These are phyloP conservation scores for Staphylotrichum longicolle DNA, from an alignment of 495 filamentous ascomycete species.

Conservation along the genomic window DNA sequence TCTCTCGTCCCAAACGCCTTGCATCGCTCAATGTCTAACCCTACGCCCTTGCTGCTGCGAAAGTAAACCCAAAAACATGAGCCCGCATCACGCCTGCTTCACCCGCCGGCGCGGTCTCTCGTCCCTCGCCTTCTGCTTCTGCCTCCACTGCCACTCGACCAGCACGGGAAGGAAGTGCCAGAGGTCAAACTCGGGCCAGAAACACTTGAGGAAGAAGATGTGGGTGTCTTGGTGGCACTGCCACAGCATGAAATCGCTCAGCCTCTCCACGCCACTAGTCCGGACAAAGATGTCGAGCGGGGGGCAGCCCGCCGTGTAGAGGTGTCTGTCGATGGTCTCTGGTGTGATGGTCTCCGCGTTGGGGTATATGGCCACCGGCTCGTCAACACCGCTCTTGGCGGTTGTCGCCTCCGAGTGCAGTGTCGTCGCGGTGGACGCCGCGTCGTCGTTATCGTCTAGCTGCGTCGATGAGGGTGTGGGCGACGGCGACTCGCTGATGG, in stretches of 20 bases:
- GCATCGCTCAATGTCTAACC: constrained; percentile 3
- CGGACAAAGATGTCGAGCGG: constrained; percentile 86
- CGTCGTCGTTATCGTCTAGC: constrained; percentile 52
- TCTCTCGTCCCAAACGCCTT: constrained; percentile 9
- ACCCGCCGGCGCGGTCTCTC: constrained; percentile 35
- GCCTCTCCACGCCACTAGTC: constrained; percentile 84
- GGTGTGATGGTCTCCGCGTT: constrained; percentile 85
- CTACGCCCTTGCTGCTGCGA: background rate
- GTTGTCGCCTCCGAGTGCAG: constrained; percentile 52
- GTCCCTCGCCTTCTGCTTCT: constrained; percentile 51
- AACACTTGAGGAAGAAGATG: constrained; percentile 83
- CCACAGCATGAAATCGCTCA: constrained; percentile 99
- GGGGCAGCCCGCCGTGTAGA: constrained; percentile 79
- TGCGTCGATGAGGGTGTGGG: constrained; percentile 30
- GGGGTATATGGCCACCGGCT: constrained; percentile 35
- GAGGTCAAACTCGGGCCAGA: constrained; percentile 96
- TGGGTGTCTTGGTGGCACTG: constrained; percentile 91
- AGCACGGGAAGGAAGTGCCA: constrained; percentile 93
- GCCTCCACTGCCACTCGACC: constrained; percentile 82
- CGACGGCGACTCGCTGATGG: constrained; percentile 43
- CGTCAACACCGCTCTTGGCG: constrained; percentile 25
- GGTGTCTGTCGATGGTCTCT: constrained; percentile 71
- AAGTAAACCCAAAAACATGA: background rate
- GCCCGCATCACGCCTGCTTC: constrained; percentile 21
- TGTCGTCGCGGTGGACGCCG: constrained; percentile 51